phyloP scores from a whole-genome alignment of 768 basidiomycete species.

The Cystobasidium tubakii region DNA sequence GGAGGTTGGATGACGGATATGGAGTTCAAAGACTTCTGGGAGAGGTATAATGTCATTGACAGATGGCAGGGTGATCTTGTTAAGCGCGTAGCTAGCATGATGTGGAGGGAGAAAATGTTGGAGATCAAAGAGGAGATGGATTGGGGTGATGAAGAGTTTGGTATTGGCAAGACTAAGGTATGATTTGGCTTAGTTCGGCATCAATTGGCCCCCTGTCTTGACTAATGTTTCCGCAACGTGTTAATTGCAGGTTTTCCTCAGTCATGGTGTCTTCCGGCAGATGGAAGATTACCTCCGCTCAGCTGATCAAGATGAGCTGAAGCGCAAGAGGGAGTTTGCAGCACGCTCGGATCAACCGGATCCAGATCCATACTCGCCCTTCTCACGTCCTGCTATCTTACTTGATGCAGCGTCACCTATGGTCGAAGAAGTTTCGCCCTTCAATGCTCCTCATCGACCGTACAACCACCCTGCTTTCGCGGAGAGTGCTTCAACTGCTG shows the following conservation, averaged over 20 bases:
- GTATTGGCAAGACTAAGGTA: slow-evolving; percentile 78
- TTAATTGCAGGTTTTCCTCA: slow-evolving; percentile 69
- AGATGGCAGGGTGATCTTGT: slow-evolving; percentile 54
- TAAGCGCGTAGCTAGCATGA: slow-evolving; percentile 36
- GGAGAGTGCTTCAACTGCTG: slow-evolving; percentile 61
- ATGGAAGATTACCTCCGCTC: slow-evolving; percentile 82
- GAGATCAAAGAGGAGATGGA: slow-evolving; percentile 46
- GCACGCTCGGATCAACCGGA: slow-evolving; percentile 55
- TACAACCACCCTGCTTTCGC: slow-evolving; percentile 30
- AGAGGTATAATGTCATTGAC: slow-evolving; percentile 66
- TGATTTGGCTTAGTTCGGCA: no score
- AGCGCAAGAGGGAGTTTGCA: slow-evolving; percentile 69
- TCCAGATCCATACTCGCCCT: slow-evolving; percentile 49
- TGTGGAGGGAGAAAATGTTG: slow-evolving; percentile 43
- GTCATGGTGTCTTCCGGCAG: slow-evolving; percentile 73
- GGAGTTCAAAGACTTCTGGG: slow-evolving; percentile 77
- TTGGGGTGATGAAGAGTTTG: slow-evolving; percentile 67
- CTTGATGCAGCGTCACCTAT: slow-evolving; percentile 27
- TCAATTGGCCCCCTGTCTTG: no score
- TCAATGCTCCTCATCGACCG: slow-evolving; percentile 33
- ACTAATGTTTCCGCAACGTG: no score
- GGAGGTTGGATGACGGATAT: slow-evolving; percentile 62
- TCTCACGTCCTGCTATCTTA: slow-evolving; percentile 32
- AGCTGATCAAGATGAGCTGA: slow-evolving; percentile 77
- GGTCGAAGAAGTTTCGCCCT: slow-evolving; percentile 17